Evolutionary conservation across 306 rosid genomes (phyloP).

Genomic region (Lupinus albus): DNA sequence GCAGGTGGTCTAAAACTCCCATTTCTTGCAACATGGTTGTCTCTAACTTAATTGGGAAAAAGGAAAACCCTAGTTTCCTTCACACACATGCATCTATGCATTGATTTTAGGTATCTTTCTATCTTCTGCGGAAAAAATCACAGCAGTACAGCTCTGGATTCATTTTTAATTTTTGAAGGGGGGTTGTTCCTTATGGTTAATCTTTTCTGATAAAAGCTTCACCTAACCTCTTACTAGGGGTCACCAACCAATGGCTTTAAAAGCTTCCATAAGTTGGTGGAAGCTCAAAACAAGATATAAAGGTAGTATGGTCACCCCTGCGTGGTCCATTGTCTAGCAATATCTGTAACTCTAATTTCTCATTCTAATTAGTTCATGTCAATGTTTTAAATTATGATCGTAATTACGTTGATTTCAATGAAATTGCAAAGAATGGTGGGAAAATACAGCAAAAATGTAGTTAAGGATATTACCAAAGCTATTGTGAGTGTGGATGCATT

Average conservation of each 20-base stretch:
- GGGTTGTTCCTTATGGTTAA: slow-evolving; percentile 43
- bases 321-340: slow-evolving; percentile 61
- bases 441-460: too few relatives aligned
- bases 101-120: slow-evolving; percentile 36
- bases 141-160: slow-evolving; percentile 10
- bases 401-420: too few relatives aligned
- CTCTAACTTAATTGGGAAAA: slow-evolving; percentile 41
- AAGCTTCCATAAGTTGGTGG: slow-evolving; percentile 50
- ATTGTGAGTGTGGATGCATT: too few relatives aligned
- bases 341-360: slow-evolving; percentile 45
- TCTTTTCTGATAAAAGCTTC: slow-evolving; percentile 57
- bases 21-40: slow-evolving; percentile 41
- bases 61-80: slow-evolving; percentile 51
- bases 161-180: slow-evolving; percentile 18
- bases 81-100: slow-evolving; percentile 34
- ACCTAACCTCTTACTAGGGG: slow-evolving; percentile 49
- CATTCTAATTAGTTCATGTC: slow-evolving; percentile 40
- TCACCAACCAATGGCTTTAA: slow-evolving; percentile 51
- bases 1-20: slow-evolving; percentile 43
- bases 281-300: slow-evolving; percentile 44
- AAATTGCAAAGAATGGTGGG: too few relatives aligned
- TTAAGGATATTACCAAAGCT: too few relatives aligned
- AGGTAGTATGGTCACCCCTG: slow-evolving; percentile 47
- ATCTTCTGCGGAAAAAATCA: slow-evolving; percentile 34
- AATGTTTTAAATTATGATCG: too few relatives aligned